phyloP scores from a whole-genome alignment of 306 rosid genomes.

The Quercus rubra region DNA sequence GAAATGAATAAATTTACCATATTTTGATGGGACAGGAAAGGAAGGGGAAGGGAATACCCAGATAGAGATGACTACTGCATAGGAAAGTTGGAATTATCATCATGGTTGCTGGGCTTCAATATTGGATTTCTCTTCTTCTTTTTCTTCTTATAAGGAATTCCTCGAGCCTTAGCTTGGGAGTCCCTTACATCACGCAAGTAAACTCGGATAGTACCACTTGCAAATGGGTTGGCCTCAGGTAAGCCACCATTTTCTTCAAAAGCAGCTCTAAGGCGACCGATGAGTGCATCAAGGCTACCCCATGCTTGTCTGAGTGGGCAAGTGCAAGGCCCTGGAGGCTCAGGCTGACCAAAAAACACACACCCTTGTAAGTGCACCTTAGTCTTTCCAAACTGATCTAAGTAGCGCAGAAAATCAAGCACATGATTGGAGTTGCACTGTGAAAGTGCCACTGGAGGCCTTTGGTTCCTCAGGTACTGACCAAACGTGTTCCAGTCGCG shows the following conservation, averaged over 20 bases:
- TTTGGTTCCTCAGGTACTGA: conserved; percentile 55
- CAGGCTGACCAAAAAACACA: conserved; percentile 50
- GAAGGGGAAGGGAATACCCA: not conserved
- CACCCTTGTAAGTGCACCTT: conserved; percentile 59
- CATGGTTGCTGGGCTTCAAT: conserved; percentile 14
- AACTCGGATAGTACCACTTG: conserved; percentile 38
- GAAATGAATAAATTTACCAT: not conserved
- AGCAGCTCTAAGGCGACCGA: conserved; percentile 61
- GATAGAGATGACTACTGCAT: not conserved
- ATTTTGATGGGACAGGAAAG: not conserved
- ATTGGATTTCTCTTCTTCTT: conserved; percentile 44
- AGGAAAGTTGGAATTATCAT: conserved; percentile 4
- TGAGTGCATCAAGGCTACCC: conserved; percentile 66
- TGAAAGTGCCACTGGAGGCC: conserved; percentile 49
- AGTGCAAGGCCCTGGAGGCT: conserved; percentile 55
- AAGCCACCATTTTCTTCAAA: conserved; percentile 58
- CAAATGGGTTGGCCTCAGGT: conserved; percentile 55
- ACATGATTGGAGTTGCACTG: conserved; percentile 52
- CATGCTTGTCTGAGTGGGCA: conserved; percentile 66
- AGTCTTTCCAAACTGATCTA: conserved; percentile 62
- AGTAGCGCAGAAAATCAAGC: conserved; percentile 46
- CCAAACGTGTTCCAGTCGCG: conserved; percentile 64
- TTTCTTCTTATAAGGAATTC: conserved; percentile 63
- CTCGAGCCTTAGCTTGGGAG: conserved; percentile 56
- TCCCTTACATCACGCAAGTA: conserved; percentile 53